Conservation (phyloP, 1,284 basidiomycete genomes). For the Naganishia cerealis region DNA sequence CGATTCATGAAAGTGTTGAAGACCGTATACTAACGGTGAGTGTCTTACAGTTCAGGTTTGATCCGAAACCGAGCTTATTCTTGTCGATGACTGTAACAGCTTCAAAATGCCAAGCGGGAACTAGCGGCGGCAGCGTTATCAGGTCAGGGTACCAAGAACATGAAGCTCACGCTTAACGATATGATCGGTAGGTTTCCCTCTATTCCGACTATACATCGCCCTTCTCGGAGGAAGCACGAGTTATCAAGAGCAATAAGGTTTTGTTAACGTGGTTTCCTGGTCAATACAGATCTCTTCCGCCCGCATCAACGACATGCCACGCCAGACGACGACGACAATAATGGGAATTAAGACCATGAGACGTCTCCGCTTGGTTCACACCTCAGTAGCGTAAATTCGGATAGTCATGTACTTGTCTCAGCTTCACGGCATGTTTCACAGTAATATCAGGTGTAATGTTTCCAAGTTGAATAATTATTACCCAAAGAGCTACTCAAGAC, state of each 20-base stretch:
- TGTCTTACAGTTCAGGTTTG: not conserved
- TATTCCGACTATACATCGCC: not conserved
- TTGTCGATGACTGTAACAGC: conserved; percentile 49
- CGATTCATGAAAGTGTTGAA: conserved; percentile 83
- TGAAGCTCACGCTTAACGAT: conserved; percentile 79
- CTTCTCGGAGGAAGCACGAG: not conserved
- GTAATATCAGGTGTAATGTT: too few species aligned
- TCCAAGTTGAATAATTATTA: too few species aligned
- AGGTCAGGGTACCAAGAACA: conserved; percentile 81
- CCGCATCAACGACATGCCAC: conserved; percentile 13
- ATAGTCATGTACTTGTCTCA: not conserved
- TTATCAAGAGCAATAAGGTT: not conserved
- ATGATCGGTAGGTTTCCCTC: conserved; percentile 60
- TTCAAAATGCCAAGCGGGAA: conserved; percentile 83
- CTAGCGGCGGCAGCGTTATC: conserved; percentile 80
- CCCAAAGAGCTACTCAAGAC: too few species aligned
- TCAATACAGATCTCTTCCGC: conserved; percentile 17
- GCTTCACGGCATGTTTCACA: too few species aligned
- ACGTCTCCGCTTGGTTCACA: not conserved
- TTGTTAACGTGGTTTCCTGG: not conserved
- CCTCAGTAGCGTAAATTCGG: not conserved
- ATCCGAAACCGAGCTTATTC: not conserved
- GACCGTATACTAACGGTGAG: conserved; percentile 64
- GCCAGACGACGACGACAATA: not conserved
- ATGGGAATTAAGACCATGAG: not conserved